These are phyloP conservation scores for Pichia nakasei DNA, from an alignment of 805 yeast species.

Conservation along the genomic window DNA sequence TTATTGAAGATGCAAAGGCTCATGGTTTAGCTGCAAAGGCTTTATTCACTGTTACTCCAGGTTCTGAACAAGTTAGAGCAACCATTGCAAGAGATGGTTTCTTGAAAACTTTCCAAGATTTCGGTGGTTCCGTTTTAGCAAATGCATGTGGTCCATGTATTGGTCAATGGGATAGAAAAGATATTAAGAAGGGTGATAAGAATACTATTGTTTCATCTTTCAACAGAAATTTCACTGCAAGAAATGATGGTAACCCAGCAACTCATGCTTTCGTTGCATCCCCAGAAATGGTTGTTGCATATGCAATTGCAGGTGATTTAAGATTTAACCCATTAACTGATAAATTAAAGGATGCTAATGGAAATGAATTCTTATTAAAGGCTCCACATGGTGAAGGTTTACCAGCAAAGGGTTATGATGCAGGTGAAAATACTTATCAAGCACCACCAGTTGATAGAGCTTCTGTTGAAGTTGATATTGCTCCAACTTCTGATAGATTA, in stretches of 20 bases:
- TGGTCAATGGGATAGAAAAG: conserved; percentile 98
- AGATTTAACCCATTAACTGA: conserved; percentile 89
- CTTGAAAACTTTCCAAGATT: conserved; percentile 66
- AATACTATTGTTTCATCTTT: conserved; percentile 94
- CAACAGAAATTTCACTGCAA: conserved; percentile 95
- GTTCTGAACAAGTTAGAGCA: conserved; percentile 96
- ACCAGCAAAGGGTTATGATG: conserved; percentile 60
- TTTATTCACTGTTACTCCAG: conserved; percentile 94
- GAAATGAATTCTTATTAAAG: conserved; percentile 65
- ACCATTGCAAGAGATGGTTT: conserved; percentile 94
- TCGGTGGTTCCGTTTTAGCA: conserved; percentile 89
- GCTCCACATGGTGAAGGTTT: conserved; percentile 82
- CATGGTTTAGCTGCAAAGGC: conserved; percentile 87
- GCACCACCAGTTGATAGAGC: conserved; percentile 91
- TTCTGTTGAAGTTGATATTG: conserved; percentile 60
- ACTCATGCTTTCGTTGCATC: conserved; percentile 98
- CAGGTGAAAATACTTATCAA: conserved; percentile 79
- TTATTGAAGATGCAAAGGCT: conserved; percentile 76
- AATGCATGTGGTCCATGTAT: conserved; percentile 99
- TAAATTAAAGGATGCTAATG: conserved; percentile 60
- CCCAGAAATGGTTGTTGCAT: conserved; percentile 95
- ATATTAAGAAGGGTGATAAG: conserved; percentile 50
- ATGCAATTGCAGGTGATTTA: conserved; percentile 90
- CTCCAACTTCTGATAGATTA: conserved; percentile 93
- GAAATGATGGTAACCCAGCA: conserved; percentile 97